Evolutionary conservation across 2,329 filamentous ascomycete species (phyloP).

Genomic region (Grosmannia clavigera): DNA sequence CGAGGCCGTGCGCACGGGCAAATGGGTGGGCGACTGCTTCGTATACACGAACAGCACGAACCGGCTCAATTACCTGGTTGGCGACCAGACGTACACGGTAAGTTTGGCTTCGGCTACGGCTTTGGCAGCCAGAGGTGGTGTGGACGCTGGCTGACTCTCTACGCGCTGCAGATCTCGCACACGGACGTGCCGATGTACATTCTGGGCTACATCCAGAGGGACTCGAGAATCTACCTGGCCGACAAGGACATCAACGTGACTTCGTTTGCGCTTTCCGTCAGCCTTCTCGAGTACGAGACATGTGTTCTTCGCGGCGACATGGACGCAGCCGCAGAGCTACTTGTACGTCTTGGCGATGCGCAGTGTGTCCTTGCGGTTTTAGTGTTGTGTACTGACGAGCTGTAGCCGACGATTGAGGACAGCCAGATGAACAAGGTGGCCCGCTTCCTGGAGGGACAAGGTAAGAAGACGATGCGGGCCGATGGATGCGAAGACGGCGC

Average conservation of each 20-base stretch:
- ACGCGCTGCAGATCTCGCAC: conserved; percentile 45
- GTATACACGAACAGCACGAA: conserved; percentile 97
- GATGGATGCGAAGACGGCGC: too few species aligned
- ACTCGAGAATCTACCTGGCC: conserved; percentile 87
- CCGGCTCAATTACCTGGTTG: conserved; percentile 92
- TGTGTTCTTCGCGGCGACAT: conserved; percentile 87
- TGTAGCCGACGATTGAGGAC: conserved; percentile 59
- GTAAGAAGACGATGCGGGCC: conserved; percentile 34
- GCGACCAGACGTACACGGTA: conserved; percentile 94
- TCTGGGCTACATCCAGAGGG: conserved; percentile 86
- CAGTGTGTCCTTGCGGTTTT: neutral
- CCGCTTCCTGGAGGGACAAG: conserved; percentile 88
- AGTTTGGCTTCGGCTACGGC: neutral
- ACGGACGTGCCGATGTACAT: conserved; percentile 95
- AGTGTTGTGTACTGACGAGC: neutral
- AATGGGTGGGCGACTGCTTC: conserved; percentile 98
- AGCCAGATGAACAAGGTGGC: conserved; percentile 98
- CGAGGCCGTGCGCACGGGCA: conserved; percentile 83
- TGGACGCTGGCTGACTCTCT: neutral
- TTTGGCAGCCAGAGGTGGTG: neutral
- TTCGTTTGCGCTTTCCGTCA: conserved; percentile 80
- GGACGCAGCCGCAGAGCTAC: conserved; percentile 76
- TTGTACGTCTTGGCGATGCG: conserved; percentile 24
- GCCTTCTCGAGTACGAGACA: conserved; percentile 94
- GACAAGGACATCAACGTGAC: conserved; percentile 93